Evolutionary conservation across 257 asterid species (phyloP).

Genomic region (Solanum pimpinellifolium): DNA sequence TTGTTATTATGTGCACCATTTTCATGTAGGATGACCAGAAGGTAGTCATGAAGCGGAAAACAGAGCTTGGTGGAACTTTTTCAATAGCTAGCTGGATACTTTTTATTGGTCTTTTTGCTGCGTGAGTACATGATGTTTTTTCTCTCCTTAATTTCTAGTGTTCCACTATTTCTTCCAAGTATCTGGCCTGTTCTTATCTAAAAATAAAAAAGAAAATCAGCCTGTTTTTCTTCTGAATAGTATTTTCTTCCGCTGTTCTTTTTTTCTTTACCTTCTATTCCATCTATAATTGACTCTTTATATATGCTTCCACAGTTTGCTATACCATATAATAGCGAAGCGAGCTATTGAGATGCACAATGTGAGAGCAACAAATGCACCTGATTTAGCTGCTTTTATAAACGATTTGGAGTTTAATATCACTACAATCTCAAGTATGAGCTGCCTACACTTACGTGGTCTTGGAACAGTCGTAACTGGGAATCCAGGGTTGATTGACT

Average conservation of each 20-base stretch:
- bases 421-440: constrained; percentile 83
- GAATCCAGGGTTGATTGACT: constrained; percentile 50
- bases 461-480: constrained; percentile 64
- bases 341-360: constrained; percentile 84
- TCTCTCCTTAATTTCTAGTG: neutral
- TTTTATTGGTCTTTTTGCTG: constrained; percentile 77
- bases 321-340: constrained; percentile 75
- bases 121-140: constrained; percentile 46
- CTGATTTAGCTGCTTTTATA: constrained; percentile 61
- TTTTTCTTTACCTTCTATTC: neutral
- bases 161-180: neutral
- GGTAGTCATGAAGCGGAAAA: constrained; percentile 68
- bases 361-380: constrained; percentile 70
- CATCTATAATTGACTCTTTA: neutral
- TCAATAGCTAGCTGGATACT: constrained; percentile 90
- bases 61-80: constrained; percentile 92
- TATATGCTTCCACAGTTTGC: constrained; percentile 47
- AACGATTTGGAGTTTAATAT: constrained; percentile 79
- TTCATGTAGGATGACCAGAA: constrained; percentile 49
- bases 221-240: neutral
- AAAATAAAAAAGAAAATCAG: neutral
- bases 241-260: neutral
- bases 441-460: constrained; percentile 80
- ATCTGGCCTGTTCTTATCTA: neutral
- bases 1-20: neutral